Conservation (phyloP, 768 basidiomycete genomes). For the Hypholoma sublateritium region DNA sequence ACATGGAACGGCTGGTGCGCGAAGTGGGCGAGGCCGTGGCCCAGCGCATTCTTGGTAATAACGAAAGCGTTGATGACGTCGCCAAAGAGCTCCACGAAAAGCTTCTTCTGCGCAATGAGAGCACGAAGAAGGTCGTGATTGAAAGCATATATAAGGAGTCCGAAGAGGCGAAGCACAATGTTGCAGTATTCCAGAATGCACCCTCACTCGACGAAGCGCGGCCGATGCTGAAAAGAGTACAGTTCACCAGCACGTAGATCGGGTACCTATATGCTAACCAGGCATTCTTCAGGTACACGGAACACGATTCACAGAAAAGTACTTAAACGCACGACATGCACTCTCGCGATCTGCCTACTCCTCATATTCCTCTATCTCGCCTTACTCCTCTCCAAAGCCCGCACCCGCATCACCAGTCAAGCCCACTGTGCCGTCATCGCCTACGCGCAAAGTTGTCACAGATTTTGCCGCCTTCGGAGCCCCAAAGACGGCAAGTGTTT, state of each 20-base stretch:
- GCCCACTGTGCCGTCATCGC: slow-evolving; percentile 47
- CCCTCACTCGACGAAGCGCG: slow-evolving; percentile 70
- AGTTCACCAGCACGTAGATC: slow-evolving; percentile 11
- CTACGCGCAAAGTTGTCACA: slow-evolving; percentile 83
- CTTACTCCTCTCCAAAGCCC: slow-evolving; percentile 40
- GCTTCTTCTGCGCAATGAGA: slow-evolving; percentile 88
- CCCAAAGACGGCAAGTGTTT: slow-evolving; percentile 72
- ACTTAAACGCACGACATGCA: slow-evolving; percentile 71
- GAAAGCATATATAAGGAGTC: slow-evolving; percentile 96
- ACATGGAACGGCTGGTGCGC: slow-evolving; percentile 94
- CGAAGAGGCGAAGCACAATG: slow-evolving; percentile 87
- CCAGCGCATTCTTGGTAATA: slow-evolving; percentile 85
- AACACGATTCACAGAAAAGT: slow-evolving; percentile 97
- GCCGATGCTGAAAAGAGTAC: slow-evolving; percentile 76
- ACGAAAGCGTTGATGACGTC: slow-evolving; percentile 96
- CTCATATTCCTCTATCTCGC: slow-evolving; percentile 49
- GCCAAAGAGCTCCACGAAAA: slow-evolving; percentile 93
- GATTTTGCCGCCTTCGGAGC: slow-evolving; percentile 89
- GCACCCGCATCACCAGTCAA: slow-evolving; percentile 44
- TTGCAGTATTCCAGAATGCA: slow-evolving; percentile 78
- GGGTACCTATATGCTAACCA: slow-evolving; percentile 4
- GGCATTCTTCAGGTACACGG: slow-evolving; percentile 69
- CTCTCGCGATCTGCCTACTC: slow-evolving; percentile 54
- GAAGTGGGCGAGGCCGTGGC: slow-evolving; percentile 96
- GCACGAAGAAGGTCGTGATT: slow-evolving; percentile 94